A percentile compares a stretch with the other conserved stretches of the same genome.
Evolutionary conservation across 2,329 filamentous ascomycete species (phyloP).

Genomic region (Colletotrichum scovillei): DNA sequence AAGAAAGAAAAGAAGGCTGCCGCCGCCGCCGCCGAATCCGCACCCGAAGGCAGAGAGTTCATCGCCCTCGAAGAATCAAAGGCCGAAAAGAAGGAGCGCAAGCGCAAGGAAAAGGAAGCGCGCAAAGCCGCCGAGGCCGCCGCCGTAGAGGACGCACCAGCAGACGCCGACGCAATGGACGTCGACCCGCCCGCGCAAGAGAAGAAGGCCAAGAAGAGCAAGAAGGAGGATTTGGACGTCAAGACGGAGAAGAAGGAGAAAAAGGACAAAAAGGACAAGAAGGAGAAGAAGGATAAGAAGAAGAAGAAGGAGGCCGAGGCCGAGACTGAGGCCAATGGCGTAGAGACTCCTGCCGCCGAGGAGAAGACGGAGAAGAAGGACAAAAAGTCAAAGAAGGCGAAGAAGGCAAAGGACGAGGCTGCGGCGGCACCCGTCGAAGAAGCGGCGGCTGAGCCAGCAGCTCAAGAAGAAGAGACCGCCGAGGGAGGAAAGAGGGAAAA

Average conservation of each 20-base stretch:
- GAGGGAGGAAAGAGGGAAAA: constrained; percentile 57
- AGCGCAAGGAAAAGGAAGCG: constrained; percentile 41
- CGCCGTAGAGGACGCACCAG: neutral
- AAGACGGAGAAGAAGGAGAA: constrained; percentile 45
- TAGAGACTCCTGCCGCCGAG: constrained; percentile 35
- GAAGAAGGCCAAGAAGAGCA: constrained; percentile 44
- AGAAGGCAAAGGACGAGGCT: constrained; percentile 49
- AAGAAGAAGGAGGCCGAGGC: constrained; percentile 43
- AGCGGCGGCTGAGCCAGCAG: constrained; percentile 8
- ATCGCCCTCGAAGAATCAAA: constrained; percentile 35
- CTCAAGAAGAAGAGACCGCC: constrained; percentile 18
- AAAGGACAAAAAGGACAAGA: constrained; percentile 34
- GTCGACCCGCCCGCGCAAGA: constrained; percentile 28
- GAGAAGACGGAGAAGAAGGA: constrained; percentile 38
- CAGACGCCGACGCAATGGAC: constrained; percentile 30
- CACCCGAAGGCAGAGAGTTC: constrained; percentile 19
- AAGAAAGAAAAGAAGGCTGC: constrained; percentile 31
- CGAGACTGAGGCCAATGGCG: constrained; percentile 40
- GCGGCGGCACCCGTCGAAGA: constrained; percentile 18
- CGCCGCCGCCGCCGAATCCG: neutral
- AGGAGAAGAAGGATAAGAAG: constrained; percentile 40
- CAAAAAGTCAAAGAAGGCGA: constrained; percentile 45
- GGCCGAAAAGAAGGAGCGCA: constrained; percentile 43
- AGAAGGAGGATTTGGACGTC: constrained; percentile 39
- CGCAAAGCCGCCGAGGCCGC: constrained; percentile 27